Percentiles rank a stretch among this genome's conserved stretches.
phyloP scores from a whole-genome alignment of 139 green algal species.

The Picochlorum sp. region DNA sequence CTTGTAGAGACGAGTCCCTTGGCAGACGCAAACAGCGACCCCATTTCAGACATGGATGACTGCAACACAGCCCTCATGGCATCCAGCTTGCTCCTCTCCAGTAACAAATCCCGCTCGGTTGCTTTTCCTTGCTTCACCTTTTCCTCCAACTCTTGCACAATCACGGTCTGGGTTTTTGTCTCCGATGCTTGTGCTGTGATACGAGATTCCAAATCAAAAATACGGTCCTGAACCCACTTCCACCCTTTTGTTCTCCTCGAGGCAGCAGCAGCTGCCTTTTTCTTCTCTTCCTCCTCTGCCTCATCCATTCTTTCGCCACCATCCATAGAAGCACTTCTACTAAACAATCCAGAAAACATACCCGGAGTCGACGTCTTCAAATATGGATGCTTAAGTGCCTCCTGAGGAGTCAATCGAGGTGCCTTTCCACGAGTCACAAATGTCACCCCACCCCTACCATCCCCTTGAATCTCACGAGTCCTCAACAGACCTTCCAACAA shows the following conservation, averaged over 20 bases:
- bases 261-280: neutral
- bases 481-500: constrained; percentile 51
- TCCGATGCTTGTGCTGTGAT: constrained; percentile 40
- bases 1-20: constrained; percentile 3
- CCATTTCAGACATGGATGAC: constrained; percentile 14
- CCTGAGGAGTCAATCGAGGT: constrained; percentile 26
- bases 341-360: neutral
- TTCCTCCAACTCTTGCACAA: constrained; percentile 25
- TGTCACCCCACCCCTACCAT: constrained; percentile 34
- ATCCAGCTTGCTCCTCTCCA: constrained; percentile 14
- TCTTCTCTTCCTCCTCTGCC: neutral
- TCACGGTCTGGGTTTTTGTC: constrained; percentile 29
- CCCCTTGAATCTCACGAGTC: constrained; percentile 33
- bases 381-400: constrained; percentile 45
- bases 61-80: constrained; percentile 14
- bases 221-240: neutral
- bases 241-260: constrained; percentile 6
- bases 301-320: neutral
- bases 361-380: constrained; percentile 14
- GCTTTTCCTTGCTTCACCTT: constrained; percentile 20
- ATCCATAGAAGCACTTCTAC: neutral
- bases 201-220: constrained; percentile 69
- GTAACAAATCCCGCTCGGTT: constrained; percentile 1
- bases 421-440: constrained; percentile 37
- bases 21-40: constrained; percentile 7